These are phyloP conservation scores for Fusarium multiceps DNA, from an alignment of 2,329 filamentous ascomycete genomes.

Conservation along the genomic window DNA sequence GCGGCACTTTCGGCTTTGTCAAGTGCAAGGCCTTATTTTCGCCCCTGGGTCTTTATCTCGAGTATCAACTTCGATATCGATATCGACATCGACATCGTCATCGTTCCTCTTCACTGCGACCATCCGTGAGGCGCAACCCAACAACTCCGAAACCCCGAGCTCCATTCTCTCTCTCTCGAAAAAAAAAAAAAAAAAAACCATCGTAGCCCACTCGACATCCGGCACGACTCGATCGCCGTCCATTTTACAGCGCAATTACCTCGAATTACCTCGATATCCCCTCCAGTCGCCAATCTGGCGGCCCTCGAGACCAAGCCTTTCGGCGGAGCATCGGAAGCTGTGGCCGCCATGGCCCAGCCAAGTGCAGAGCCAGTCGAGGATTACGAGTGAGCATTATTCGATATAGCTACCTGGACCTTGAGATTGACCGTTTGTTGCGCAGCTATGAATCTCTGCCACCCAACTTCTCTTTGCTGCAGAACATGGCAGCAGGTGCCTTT, in stretches of 20 bases:
- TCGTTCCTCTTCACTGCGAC: constrained; percentile 26
- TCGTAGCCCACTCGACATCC: constrained; percentile 14
- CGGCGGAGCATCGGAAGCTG: constrained; percentile 73
- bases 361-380: constrained; percentile 72
- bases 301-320: constrained; percentile 70
- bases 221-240: constrained; percentile 17
- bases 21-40: constrained; percentile 32
- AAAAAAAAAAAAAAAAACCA: neutral
- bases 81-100: constrained; percentile 33
- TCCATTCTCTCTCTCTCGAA: neutral
- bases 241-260: constrained; percentile 32
- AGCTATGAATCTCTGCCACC: constrained; percentile 93
- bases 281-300: constrained; percentile 66
- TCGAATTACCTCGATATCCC: constrained; percentile 35
- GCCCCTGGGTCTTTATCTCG: constrained; percentile 36
- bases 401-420: neutral
- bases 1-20: constrained; percentile 29
- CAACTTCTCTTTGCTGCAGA: constrained; percentile 92
- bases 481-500: constrained; percentile 96
- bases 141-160: constrained; percentile 1
- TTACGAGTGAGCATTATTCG: constrained; percentile 66
- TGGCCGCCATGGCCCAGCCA: constrained; percentile 77
- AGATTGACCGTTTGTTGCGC: constrained; percentile 16
- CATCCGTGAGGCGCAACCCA: constrained; percentile 8
- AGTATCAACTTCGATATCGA: constrained; percentile 9